Base-by-base conservation (phyloP, 495 filamentous ascomycete genomes). In the Penicillium tannophilum region DNA sequence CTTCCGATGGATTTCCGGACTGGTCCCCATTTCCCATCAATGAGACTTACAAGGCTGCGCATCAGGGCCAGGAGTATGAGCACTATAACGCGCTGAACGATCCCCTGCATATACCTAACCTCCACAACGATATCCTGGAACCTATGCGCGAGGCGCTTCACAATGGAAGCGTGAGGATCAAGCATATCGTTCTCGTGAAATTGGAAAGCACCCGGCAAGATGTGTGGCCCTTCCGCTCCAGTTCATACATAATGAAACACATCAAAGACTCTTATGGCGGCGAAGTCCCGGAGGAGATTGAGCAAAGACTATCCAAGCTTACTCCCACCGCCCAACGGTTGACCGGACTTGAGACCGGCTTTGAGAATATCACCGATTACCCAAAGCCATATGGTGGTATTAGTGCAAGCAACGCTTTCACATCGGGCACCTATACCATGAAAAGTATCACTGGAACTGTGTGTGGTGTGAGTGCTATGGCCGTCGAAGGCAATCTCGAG, bases 371-470 rank as follows among this genome's bases (percentile, higher is more conserved):
- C 28, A 53, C 45, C 2, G 41, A 51, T 20, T 33, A 9, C 31
- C 72, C 66, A 31, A 69, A 71, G 50, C 56, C 63, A 1, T 72
- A 74, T 39, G 79, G 79, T 24, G 77, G 78, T 7, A 67, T 82
- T 46, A 79, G 73, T 41, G 68, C 78, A n/a, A 72, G 68, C 36
- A 75, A 76, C 31, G 77, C 67, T 17, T 64, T 69, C 39, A 81
- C 78, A 9, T 69, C 75, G 5, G 71, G 75, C 10, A 80, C 76
- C 4, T 80, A 77, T 49, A 80, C 79, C 5, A 61, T 81, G 17
- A 82, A 82, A 61, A 78, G 73, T 52, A 31, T 80, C 16, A 63
- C 73, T 1, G 79, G 77, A 5, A 76, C 72, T n/a, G 62, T 80
- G 26, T 82, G 79, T 42, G 79, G 79, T 12, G 70, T 80, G 45